Evolutionary conservation across 345 rosid genomes (phyloP).

Genomic region (Arabidopsis suecica): DNA sequence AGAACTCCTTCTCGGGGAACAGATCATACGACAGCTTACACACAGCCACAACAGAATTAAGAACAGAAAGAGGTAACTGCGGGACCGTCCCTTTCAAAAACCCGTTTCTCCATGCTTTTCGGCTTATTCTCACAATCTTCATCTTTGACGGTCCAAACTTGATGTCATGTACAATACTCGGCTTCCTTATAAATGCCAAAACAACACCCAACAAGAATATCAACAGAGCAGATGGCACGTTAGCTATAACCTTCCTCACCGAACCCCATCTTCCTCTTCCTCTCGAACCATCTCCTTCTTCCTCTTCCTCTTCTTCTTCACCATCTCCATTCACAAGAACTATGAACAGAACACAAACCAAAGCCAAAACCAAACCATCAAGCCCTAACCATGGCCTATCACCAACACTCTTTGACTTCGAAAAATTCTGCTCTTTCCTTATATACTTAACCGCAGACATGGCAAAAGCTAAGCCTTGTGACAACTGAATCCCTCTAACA

Average conservation of each 20-base stretch:
- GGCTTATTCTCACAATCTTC: constrained; percentile 52
- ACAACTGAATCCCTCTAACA: constrained; percentile 84
- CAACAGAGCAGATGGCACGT: constrained; percentile 75
- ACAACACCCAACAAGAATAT: constrained; percentile 72
- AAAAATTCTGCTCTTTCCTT: constrained; percentile 62
- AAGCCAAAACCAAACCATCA: constrained; percentile 79
- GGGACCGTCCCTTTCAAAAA: constrained; percentile 83
- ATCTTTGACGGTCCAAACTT: constrained; percentile 69
- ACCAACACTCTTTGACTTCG: constrained; percentile 63
- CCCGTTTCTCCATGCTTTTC: constrained; percentile 75
- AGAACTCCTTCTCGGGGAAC: constrained; percentile 73
- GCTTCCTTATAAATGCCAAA: constrained; percentile 66
- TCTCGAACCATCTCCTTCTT: constrained; percentile 28
- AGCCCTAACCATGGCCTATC: constrained; percentile 73
- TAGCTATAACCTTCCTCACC: constrained; percentile 47
- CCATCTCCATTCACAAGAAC: constrained; percentile 69
- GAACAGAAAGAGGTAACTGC: constrained; percentile 76
- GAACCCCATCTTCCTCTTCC: constrained; percentile 33
- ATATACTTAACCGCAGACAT: constrained; percentile 79
- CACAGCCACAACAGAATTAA: constrained; percentile 85
- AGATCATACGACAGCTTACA: constrained; percentile 80
- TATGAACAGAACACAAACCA: constrained; percentile 66
- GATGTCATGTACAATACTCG: constrained; percentile 53
- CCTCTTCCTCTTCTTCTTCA: constrained; percentile 43
- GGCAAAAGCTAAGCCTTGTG: constrained; percentile 83